Evolutionary conservation across 768 basidiomycete genomes (phyloP).

Genomic region (Mycena epipterygia): DNA sequence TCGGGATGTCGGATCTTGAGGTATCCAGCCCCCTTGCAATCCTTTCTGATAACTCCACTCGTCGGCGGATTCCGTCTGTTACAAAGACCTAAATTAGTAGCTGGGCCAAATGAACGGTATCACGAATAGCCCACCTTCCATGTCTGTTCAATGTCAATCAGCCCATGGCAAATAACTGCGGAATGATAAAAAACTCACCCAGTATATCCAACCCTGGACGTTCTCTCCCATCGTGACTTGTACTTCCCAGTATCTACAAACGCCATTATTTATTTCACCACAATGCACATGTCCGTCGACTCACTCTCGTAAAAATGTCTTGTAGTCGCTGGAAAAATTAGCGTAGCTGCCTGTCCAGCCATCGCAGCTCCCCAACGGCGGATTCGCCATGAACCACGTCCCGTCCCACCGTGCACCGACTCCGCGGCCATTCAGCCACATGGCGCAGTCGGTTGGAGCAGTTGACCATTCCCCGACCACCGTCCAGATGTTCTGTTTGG

Average conservation of each 20-base stretch:
- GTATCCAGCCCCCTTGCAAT: conserved; percentile 83
- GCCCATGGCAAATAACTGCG: background rate
- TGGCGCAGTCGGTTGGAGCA: conserved; percentile 80
- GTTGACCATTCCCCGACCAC: conserved; percentile 87
- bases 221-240: conserved; percentile 83
- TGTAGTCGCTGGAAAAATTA: conserved; percentile 74
- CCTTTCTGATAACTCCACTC: conserved; percentile 72
- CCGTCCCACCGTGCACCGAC: conserved; percentile 80
- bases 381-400: conserved; percentile 58
- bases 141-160: conserved; percentile 61
- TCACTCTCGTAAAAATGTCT: conserved; percentile 71
- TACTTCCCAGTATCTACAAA: conserved; percentile 79
- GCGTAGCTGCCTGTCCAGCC: conserved; percentile 72
- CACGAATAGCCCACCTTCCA: conserved; percentile 71
- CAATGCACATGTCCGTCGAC: conserved; percentile 37
- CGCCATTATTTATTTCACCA: background rate
- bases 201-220: conserved; percentile 80
- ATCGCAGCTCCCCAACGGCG: conserved; percentile 68
- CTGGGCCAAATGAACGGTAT: too few relatives aligned
- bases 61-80: conserved; percentile 24
- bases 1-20: conserved; percentile 73
- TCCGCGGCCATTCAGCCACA: conserved; percentile 85
- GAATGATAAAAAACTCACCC: conserved; percentile 48
- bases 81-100: conserved; percentile 1
- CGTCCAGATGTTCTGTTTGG: conserved; percentile 75